These are phyloP conservation scores for Xenoacremonium recifei DNA, from an alignment of 2,329 filamentous ascomycete species.

Conservation along the genomic window DNA sequence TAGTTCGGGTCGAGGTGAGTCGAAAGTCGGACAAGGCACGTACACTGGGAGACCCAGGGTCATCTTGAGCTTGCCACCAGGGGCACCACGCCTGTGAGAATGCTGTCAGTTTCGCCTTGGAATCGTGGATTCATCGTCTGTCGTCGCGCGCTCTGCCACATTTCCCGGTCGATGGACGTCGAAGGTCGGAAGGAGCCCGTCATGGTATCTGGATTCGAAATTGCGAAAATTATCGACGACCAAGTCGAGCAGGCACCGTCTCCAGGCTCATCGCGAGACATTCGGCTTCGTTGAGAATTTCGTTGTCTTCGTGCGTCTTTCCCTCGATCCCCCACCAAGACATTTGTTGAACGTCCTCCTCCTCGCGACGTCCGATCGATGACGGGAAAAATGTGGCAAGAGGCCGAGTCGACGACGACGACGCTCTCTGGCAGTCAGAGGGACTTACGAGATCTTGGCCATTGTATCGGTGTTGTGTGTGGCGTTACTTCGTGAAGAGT, in stretches of 20 bases:
- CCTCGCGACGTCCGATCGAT: conserved; percentile 8
- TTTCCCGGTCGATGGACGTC: not conserved
- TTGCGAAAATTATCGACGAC: too few species aligned
- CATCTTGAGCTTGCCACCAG: conserved; percentile 99
- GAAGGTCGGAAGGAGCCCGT: not conserved
- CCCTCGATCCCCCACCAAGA: conserved; percentile 17
- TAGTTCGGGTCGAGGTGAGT: conserved; percentile 15
- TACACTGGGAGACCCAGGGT: conserved; percentile 99
- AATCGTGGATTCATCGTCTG: not conserved
- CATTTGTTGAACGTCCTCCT: conserved; percentile 5
- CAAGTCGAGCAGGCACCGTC: too few species aligned
- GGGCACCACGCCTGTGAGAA: conserved; percentile 71
- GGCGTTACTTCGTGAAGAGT: conserved; percentile 40
- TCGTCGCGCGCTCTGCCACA: not conserved
- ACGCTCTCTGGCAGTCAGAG: conserved; percentile 3
- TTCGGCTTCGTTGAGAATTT: not conserved
- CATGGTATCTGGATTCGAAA: too few species aligned
- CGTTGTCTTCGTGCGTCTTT: conserved; percentile 12
- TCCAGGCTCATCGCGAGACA: too few species aligned
- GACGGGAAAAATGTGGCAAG: conserved; percentile 4
- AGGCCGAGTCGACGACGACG: conserved; percentile 10
- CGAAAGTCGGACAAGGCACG: conserved; percentile 35
- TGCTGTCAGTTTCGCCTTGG: conserved; percentile 31
- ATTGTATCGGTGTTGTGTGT: conserved; percentile 52
- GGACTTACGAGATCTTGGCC: conserved; percentile 63